Base-by-base conservation (phyloP, 1,284 basidiomycete genomes). In the Sphaerobolus stellatus region DNA sequence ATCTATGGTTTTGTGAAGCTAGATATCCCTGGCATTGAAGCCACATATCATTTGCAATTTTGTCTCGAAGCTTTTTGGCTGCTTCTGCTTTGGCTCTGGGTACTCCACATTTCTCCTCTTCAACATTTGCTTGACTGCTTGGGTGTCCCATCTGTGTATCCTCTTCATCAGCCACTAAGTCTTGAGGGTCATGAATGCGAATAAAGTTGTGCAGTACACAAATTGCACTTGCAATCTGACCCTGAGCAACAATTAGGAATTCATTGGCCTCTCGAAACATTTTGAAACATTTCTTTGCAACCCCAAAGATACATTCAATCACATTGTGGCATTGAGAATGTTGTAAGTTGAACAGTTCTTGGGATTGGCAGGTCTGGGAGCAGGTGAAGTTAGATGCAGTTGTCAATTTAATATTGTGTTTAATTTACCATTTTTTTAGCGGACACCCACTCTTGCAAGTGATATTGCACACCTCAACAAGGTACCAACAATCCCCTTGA, bases 361-460 rank as follows among this genome's bases (percentile, higher is more conserved):
- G 22, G 33, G 18, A 38, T 59, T 59, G 40, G 29, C 28, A 6
- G 59, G 63, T 31, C 61, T 59, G n/a, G n/a, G n/a, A n/a, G n/a
- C n/a, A n/a, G n/a, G n/a, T n/a, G n/a, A n/a, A n/a, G n/a, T n/a
- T n/a, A n/a, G n/a, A n/a, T n/a, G n/a, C n/a, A n/a, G n/a, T n/a
- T n/a, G n/a, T n/a, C n/a, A n/a, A n/a, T n/a, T n/a, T n/a, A n/a
- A n/a, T n/a, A n/a, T n/a, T n/a, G n/a, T n/a, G n/a, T n/a, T n/a
- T n/a, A n/a, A n/a, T n/a, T n/a, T n/a, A n/a, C n/a, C n/a, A n/a
- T n/a, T n/a, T n/a, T n/a, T n/a, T n/a, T 24, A 20, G 52, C 66
- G 24, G 34, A 36, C 6, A 48, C 57, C 70, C 71, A 75, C 60
- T 75, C 70, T 13, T 61, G 57, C n/a, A 73, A 57, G 59, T 75